Evolutionary conservation across 768 basidiomycete genomes (phyloP), one percentile per base, ranked within the genome.

Genomic region (Russula griseocarnosa): DNA sequence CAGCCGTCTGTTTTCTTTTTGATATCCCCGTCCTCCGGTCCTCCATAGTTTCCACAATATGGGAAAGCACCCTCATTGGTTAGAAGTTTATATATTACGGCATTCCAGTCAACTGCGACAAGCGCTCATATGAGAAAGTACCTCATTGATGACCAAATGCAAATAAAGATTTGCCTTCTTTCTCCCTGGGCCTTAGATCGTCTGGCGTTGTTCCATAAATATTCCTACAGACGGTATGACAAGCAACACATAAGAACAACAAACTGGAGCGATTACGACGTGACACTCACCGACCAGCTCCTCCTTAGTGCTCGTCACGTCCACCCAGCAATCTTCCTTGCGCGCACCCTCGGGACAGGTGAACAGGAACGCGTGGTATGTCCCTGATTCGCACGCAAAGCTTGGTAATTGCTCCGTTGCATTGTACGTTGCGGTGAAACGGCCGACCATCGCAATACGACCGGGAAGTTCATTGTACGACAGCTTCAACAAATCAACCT

Each of bases 371-470:
- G 54, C 53, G 38, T 60, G 7, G 14, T 55, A 60, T 16, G 54
- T 51, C 8, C 58, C 58, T 16, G 53, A 55, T 16, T 47, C 30
- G 8, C 63, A 60, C 10, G 53, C 14, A 36, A 64, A 64, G 28
- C 47, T 28, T 7, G 47, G 58, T 3, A 50, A 38, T 7, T 11
- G 28, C 30, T 55, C 53, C 13, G 30, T 60, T 10, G 24, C 30
- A 7, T 63, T 59, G 62, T 42, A 51, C 18, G 38, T 64, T 20
- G 47, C 47, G 9, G 54, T 55, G 24, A 65, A 55, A 49, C 32
- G 13, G 22, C 54, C 58, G 24, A 60, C 8, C 14, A 42, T 60
- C 18, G 34, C 44, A 44, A 55, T 14, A 30, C 58, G 53, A 24
- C 38, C 38, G 3, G 58, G 47, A 20, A 60, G 47, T 0, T 18